Evolutionary conservation across 805 yeast species (phyloP).

Genomic region (Helenozyma baotianmanensis): DNA sequence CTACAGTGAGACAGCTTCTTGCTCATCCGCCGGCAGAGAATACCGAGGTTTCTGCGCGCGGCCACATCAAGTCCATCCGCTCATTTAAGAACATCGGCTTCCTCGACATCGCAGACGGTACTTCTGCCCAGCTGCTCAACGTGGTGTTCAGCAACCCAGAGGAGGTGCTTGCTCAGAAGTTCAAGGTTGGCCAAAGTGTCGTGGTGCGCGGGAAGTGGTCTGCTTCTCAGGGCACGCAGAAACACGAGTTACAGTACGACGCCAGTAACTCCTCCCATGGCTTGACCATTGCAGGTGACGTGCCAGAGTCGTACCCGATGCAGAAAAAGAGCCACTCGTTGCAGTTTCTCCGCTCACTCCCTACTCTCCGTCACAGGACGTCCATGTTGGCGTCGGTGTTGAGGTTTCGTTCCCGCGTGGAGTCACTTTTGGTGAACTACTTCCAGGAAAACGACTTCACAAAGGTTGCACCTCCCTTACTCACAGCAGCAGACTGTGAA

Average conservation of each 20-base stretch:
- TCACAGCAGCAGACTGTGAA: constrained; percentile 91
- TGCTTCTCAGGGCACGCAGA: constrained; percentile 30
- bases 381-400: constrained; percentile 59
- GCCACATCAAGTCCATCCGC: constrained; percentile 66
- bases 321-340: constrained; percentile 73
- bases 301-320: constrained; percentile 65
- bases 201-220: constrained; percentile 29
- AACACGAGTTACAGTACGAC: constrained; percentile 26
- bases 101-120: constrained; percentile 77
- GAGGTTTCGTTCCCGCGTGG: constrained; percentile 68
- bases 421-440: constrained; percentile 47
- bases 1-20: constrained; percentile 10
- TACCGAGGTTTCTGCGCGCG: constrained; percentile 47
- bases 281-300: constrained; percentile 55
- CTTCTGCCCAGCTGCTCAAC: constrained; percentile 49
- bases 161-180: constrained; percentile 22
- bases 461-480: constrained; percentile 80
- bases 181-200: constrained; percentile 45
- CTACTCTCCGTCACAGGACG: constrained; percentile 75
- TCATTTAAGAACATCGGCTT: constrained; percentile 73
- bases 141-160: constrained; percentile 37
- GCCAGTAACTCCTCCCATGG: constrained; percentile 22
- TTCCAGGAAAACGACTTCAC: constrained; percentile 52
- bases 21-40: constrained; percentile 13
- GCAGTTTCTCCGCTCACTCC: constrained; percentile 65